Conservation (phyloP, 768 basidiomycete genomes). For the button mushroom (Agaricus bisporus) region DNA sequence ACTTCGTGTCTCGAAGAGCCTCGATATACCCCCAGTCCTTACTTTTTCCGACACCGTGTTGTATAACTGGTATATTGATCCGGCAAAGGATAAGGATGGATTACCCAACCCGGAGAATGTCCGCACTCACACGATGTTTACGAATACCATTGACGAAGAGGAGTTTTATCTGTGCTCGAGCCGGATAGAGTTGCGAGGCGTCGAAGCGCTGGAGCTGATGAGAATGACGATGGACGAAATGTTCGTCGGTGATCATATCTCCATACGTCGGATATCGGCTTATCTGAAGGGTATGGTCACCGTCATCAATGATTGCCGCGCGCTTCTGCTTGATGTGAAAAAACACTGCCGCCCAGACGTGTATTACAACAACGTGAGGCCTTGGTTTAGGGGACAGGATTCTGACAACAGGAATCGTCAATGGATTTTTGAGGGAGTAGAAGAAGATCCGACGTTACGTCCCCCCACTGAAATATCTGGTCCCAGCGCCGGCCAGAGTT, state of each 20-base stretch:
- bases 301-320: constrained; percentile 64
- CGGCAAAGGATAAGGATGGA: constrained; percentile 6
- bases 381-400: constrained; percentile 81
- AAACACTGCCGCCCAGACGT: constrained; percentile 68
- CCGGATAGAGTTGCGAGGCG: constrained; percentile 85
- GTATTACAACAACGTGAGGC: constrained; percentile 72
- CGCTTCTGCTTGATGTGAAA: constrained; percentile 62
- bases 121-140: constrained; percentile 67
- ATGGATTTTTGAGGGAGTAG: constrained; percentile 46
- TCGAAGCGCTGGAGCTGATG: constrained; percentile 83
- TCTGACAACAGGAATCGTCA: constrained; percentile 35
- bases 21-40: constrained; percentile 83
- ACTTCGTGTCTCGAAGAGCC: constrained; percentile 57
- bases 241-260: constrained; percentile 70
- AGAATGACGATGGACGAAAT: constrained; percentile 84
- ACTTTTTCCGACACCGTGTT: constrained; percentile 93
- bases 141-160: constrained; percentile 74
- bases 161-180: constrained; percentile 91
- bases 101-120: constrained; percentile 55
- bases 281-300: constrained; percentile 62
- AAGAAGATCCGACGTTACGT: constrained; percentile 33
- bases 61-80: constrained; percentile 69
- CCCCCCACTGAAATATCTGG: constrained; percentile 62
- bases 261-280: constrained; percentile 54
- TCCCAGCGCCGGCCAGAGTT: constrained; percentile 81